Evolutionary conservation across 495 filamentous ascomycete genomes (phyloP).

Genomic region (Aspergillus nanangensis): DNA sequence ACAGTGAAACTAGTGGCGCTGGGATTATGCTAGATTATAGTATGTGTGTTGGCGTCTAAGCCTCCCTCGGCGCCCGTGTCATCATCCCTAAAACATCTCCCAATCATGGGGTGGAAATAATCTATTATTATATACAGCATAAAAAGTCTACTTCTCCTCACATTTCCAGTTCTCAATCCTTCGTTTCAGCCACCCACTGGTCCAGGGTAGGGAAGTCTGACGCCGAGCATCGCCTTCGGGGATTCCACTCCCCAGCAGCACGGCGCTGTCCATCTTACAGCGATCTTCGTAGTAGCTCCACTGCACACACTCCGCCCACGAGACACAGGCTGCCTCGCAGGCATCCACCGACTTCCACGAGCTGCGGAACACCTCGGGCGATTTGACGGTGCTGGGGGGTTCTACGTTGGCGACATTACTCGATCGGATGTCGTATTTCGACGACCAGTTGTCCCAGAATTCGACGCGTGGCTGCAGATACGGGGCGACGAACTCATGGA

Average conservation of each 20-base stretch:
- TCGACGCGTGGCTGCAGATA: slow-evolving; percentile 16
- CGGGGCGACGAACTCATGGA: slow-evolving; percentile 13
- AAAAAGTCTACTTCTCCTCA: not conserved
- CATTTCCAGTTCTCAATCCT: not conserved
- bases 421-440: slow-evolving; percentile 23
- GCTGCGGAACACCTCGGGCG: slow-evolving; percentile 13
- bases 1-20: too few relatives aligned
- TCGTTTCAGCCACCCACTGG: slow-evolving; percentile 21
- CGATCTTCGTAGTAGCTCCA: slow-evolving; percentile 26
- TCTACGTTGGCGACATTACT: slow-evolving; percentile 12
- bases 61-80: not conserved
- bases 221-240: slow-evolving; percentile 19
- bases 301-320: slow-evolving; percentile 24
- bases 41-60: too few relatives aligned
- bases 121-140: not conserved
- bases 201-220: slow-evolving; percentile 17
- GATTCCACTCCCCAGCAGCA: slow-evolving; percentile 17
- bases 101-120: not conserved
- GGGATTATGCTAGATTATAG: too few relatives aligned
- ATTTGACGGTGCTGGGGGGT: slow-evolving; percentile 15
- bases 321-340: slow-evolving; percentile 19
- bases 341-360: slow-evolving; percentile 22
- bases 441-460: slow-evolving; percentile 24
- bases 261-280: slow-evolving; percentile 19
- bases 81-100: not conserved